Percentiles rank a stretch among this genome's conserved stretches.
Conservation (phyloP, 768 basidiomycete genomes). For the Kwoniella dendrophila region DNA sequence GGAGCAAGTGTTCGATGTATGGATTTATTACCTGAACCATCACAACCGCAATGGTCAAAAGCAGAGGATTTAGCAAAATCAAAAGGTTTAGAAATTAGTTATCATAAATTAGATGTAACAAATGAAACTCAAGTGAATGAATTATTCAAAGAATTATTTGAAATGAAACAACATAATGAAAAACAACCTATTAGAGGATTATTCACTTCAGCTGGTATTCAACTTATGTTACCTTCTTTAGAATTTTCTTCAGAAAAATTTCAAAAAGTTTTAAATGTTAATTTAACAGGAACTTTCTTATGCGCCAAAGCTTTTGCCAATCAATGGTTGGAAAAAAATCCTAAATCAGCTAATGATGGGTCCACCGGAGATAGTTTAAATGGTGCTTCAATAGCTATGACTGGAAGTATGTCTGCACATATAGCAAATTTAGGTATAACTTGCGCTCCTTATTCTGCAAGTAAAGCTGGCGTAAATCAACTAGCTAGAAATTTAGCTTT, state of each 20-base stretch:
- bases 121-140: slow-evolving; percentile 10
- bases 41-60: slow-evolving; percentile 34
- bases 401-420: slow-evolving; percentile 43
- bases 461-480: slow-evolving; percentile 51
- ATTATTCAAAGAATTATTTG: slow-evolving; percentile 17
- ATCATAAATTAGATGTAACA: slow-evolving; percentile 25
- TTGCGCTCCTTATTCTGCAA: slow-evolving; percentile 46
- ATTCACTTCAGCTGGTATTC: slow-evolving; percentile 31
- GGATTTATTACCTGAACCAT: slow-evolving; percentile 42
- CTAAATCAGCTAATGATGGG: slow-evolving; percentile 2
- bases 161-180: neutral
- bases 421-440: slow-evolving; percentile 37
- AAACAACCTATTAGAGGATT: slow-evolving; percentile 18
- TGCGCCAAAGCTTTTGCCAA: slow-evolving; percentile 31
- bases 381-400: slow-evolving; percentile 43
- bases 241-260: slow-evolving; percentile 32
- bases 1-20: slow-evolving; percentile 40
- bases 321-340: slow-evolving; percentile 20
- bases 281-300: slow-evolving; percentile 31
- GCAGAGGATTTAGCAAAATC: slow-evolving; percentile 8
- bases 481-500: slow-evolving; percentile 52
- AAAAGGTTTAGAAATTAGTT: slow-evolving; percentile 10
- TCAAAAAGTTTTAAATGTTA: slow-evolving; percentile 34
- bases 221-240: slow-evolving; percentile 28
- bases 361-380: slow-evolving; percentile 19